These are phyloP conservation scores for Blastobotrys capitulatus DNA, from an alignment of 1,139 yeast species.

Conservation along the genomic window DNA sequence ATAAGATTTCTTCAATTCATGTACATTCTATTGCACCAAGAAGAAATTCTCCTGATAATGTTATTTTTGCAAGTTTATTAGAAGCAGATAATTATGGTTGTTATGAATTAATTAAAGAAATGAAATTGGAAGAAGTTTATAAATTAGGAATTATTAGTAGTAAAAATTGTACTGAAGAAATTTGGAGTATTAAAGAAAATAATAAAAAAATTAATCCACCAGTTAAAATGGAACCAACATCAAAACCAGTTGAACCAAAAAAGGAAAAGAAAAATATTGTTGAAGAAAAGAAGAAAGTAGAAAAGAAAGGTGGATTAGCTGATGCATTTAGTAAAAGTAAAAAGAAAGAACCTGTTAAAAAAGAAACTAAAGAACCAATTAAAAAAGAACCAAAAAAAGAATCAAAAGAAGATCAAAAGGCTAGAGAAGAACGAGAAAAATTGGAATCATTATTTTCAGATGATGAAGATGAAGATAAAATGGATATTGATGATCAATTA, in stretches of 20 bases:
- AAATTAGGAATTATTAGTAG: slow-evolving; percentile 15
- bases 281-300: not conserved
- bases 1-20: slow-evolving; percentile 17
- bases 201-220: not conserved
- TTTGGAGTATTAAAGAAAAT: not conserved
- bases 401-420: slow-evolving; percentile 1
- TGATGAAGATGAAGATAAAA: slow-evolving; percentile 14
- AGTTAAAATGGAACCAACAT: not conserved
- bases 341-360: slow-evolving; percentile 11
- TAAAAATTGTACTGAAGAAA: slow-evolving; percentile 5
- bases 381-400: slow-evolving; percentile 14
- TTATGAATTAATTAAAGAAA: slow-evolving; percentile 6
- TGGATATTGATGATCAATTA: slow-evolving; percentile 9
- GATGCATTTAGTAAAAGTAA: slow-evolving; percentile 5
- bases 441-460: slow-evolving; percentile 9
- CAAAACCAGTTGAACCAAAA: not conserved
- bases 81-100: slow-evolving; percentile 5
- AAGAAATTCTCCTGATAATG: slow-evolving; percentile 1
- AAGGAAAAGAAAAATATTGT: slow-evolving; percentile 6
- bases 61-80: slow-evolving; percentile 4
- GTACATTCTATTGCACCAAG: slow-evolving; percentile 21
- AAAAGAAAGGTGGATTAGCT: slow-evolving; percentile 2
- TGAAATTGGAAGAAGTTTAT: slow-evolving; percentile 10
- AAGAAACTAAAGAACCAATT: slow-evolving; percentile 14
- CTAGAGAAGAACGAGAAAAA: slow-evolving; percentile 6